phyloP scores from a whole-genome alignment of 2,329 filamentous ascomycete species.

The Colletotrichum sp. region DNA sequence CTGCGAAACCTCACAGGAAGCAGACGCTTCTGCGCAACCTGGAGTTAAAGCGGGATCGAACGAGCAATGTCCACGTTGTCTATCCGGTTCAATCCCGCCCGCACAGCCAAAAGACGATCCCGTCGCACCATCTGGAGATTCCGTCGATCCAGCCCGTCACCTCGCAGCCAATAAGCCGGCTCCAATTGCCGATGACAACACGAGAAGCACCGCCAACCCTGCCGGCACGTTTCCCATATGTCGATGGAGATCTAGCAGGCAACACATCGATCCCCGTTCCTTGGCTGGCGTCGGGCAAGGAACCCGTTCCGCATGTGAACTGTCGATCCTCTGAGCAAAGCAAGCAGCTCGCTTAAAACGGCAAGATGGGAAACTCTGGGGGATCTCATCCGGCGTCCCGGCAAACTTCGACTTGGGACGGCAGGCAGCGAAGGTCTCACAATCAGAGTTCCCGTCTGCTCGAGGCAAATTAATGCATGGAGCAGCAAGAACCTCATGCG shows the following conservation, averaged over 20 bases:
- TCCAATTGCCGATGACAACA: neutral
- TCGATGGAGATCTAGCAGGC: neutral
- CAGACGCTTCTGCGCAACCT: neutral
- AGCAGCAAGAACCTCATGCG: neutral
- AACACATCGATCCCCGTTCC: neutral
- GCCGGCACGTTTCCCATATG: neutral
- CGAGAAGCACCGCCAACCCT: neutral
- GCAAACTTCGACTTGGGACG: neutral
- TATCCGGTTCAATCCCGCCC: neutral
- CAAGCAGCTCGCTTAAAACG: neutral
- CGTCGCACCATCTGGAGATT: neutral
- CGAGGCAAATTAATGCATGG: neutral
- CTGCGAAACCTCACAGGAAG: neutral
- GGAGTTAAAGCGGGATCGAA: neutral
- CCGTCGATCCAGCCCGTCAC: neutral
- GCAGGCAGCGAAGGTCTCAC: neutral
- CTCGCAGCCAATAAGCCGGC: neutral
- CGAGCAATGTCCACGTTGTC: neutral
- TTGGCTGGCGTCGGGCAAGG: neutral
- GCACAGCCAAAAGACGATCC: neutral
- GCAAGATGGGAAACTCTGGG: neutral
- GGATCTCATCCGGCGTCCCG: neutral
- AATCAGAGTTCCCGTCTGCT: neutral
- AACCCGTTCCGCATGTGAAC: neutral
- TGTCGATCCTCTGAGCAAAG: neutral